phyloP scores from a whole-genome alignment of 1,139 yeast species.

The Debaryomycetaceae sp. region DNA sequence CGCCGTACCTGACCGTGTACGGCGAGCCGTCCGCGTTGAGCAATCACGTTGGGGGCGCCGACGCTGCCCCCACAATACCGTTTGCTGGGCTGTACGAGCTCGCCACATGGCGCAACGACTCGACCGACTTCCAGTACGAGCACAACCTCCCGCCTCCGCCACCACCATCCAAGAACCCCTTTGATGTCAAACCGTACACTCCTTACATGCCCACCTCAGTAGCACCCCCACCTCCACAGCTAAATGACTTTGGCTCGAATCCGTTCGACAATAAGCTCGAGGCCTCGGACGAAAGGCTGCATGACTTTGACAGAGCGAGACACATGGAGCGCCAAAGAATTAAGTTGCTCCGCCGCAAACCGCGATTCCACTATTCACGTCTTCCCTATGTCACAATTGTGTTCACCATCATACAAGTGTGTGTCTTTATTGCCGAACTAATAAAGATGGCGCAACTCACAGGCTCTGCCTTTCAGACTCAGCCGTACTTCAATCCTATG shows the following conservation, averaged over 20 bases:
- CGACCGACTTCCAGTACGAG: neutral
- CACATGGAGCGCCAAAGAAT: constrained; percentile 25
- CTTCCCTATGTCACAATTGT: constrained; percentile 45
- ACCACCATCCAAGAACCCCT: constrained; percentile 2
- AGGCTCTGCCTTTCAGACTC: constrained; percentile 64
- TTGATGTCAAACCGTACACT: constrained; percentile 1
- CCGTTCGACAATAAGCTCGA: neutral
- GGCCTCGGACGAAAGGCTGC: no score
- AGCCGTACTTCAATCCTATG: constrained; percentile 78
- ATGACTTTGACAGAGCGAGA: constrained; percentile 16
- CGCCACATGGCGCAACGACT: no score
- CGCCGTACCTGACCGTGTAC: constrained; percentile 4
- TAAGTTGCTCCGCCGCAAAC: constrained; percentile 24
- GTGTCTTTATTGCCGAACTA: constrained; percentile 67
- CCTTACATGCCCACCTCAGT: neutral
- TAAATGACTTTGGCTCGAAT: neutral
- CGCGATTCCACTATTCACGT: constrained; percentile 41
- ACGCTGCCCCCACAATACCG: no score
- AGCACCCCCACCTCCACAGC: constrained; percentile 5
- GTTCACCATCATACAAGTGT: constrained; percentile 48
- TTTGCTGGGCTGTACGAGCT: no score
- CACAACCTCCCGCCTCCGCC: constrained; percentile 4
- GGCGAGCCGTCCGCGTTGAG: no score
- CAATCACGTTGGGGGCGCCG: no score
- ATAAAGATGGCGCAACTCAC: constrained; percentile 56